These are phyloP conservation scores for Venturia pyrina DNA, from an alignment of 2,329 filamentous ascomycete species.

Conservation along the genomic window DNA sequence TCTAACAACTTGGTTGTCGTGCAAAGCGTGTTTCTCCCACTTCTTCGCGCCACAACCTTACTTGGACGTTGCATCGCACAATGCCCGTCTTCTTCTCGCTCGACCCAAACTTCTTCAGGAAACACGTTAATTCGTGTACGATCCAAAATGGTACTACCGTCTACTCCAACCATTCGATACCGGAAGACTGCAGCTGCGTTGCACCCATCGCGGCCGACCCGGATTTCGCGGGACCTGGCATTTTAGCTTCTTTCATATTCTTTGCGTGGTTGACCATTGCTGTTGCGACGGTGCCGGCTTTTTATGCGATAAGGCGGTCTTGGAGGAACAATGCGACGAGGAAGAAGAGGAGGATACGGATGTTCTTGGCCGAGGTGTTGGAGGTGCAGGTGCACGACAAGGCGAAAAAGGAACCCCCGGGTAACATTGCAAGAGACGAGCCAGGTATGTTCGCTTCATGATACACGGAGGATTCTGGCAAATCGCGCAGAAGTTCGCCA, in stretches of 20 bases:
- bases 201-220: constrained; percentile 6
- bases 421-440: not conserved
- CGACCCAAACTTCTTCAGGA: constrained; percentile 2
- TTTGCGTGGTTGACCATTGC: constrained; percentile 2
- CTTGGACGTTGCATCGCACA: not conserved
- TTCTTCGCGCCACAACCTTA: not conserved
- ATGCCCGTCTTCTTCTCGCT: constrained; percentile 5
- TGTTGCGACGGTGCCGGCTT: constrained; percentile 6
- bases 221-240: constrained; percentile 10
- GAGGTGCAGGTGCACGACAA: not conserved
- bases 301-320: not conserved
- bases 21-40: not conserved
- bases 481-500: not conserved
- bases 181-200: constrained; percentile 5
- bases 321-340: not conserved
- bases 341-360: not conserved
- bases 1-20: not conserved
- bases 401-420: not conserved
- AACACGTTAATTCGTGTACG: not conserved
- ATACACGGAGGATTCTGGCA: not conserved
- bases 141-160: constrained; percentile 9
- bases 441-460: not conserved
- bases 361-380: constrained; percentile 7
- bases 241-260: constrained; percentile 6
- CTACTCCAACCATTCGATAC: constrained; percentile 1